Evolutionary conservation across 2,329 filamentous ascomycete genomes (phyloP), one percentile per base, ranked within the genome.

Genomic region (Shiraia sp.): DNA sequence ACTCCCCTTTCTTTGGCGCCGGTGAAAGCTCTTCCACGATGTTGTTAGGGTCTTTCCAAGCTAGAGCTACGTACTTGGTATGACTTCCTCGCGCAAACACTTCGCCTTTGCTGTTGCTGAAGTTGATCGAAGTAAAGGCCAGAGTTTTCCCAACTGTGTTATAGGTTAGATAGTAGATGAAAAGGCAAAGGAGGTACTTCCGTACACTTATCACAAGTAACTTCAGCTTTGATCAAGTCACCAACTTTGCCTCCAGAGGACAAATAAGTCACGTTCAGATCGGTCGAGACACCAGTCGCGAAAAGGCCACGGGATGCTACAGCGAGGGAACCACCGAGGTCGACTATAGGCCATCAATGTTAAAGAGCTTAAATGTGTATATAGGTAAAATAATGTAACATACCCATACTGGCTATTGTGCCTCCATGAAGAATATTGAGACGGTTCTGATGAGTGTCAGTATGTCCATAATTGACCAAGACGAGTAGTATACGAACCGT

Each of bases 401-500:
- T 53, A 66, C 65, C 84, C 71, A 91, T 84, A 62, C 83, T 87
- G 3, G 88, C 88, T 19, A 92, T 83, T 0, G 87, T 88, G 3
- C 88, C 88, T 13, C 88, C 88, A 57, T 92, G 88, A 19, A 91
- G 78, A 25, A 86, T 90, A 38, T 83, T 79, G 0, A 92, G 74
- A 1, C 88, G 83, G 61, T 92, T 92, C 86, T 90, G 27, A 1
- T 4, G 7, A 1, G 3, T 2, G 5, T 51, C 5, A 53, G 42
- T n/a, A 29, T 36, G 25, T 33, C 28, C n/a, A n/a, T 22, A n/a
- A n/a, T 13, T 26, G 25, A 28, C 17, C 13, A 10, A 33, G 9
- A 22, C 14, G 7, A 28, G 27, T 17, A 5, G 8, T 14, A n/a
- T 14, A 54, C 76, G 45, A 62, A 89, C 87, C 1, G 87, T 90